phyloP scores from a whole-genome alignment of 1,284 basidiomycete genomes.

The Cryptococcus amylolentus region DNA sequence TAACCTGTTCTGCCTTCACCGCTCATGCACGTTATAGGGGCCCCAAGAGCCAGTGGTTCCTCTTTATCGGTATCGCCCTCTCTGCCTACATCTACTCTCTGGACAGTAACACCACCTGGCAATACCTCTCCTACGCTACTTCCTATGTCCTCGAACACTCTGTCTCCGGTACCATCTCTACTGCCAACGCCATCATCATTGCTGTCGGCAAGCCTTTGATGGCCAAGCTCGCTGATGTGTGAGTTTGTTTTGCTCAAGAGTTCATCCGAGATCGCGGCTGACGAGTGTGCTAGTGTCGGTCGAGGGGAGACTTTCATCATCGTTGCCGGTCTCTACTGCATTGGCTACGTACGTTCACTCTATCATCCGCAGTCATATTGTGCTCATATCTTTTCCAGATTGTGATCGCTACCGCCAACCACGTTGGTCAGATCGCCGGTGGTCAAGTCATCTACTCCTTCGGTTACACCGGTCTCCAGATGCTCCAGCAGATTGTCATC shows the following conservation, averaged over 20 bases:
- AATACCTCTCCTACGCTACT: constrained; percentile 63
- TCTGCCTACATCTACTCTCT: constrained; percentile 73
- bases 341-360: constrained; percentile 56
- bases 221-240: constrained; percentile 71
- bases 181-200: constrained; percentile 54
- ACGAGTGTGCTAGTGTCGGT: constrained; percentile 38
- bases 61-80: constrained; percentile 63
- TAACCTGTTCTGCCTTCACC: neutral
- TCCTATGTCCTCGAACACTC: constrained; percentile 56
- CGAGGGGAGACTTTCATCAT: constrained; percentile 58
- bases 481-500: constrained; percentile 69
- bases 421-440: constrained; percentile 55
- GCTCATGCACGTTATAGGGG: constrained; percentile 17
- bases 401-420: constrained; percentile 63
- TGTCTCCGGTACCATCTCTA: constrained; percentile 61
- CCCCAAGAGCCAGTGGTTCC: constrained; percentile 55
- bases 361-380: neutral
- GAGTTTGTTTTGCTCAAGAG: constrained; percentile 12
- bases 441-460: constrained; percentile 55
- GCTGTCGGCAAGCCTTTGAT: constrained; percentile 73
- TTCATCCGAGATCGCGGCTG: neutral
- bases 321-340: constrained; percentile 54
- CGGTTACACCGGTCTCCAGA: constrained; percentile 61
- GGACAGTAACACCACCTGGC: constrained; percentile 63
- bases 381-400: constrained; percentile 51